Conservation (phyloP, 257 asterid genomes). For the Scutellaria baicalensis region DNA sequence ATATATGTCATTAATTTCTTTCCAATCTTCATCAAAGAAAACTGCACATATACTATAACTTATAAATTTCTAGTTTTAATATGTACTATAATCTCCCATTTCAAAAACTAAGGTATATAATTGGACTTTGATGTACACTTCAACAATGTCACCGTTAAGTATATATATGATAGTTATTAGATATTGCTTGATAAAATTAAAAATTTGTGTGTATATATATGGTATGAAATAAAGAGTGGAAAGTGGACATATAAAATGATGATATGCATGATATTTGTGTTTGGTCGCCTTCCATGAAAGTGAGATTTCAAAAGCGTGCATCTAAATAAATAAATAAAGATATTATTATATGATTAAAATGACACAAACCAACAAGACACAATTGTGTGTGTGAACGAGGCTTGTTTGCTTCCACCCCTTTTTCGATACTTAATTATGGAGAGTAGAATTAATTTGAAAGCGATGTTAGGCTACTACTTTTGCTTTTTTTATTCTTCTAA, state of each 20-base stretch:
- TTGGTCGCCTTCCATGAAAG: background rate
- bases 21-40: too few relatives aligned
- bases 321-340: too few relatives aligned
- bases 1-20: too few relatives aligned
- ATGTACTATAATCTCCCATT: too few relatives aligned
- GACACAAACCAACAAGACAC: background rate
- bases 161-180: background rate
- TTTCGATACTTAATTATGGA: background rate
- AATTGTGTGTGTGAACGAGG: background rate
- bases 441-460: background rate
- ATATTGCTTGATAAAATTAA: background rate
- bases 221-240: background rate
- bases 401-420: too few relatives aligned
- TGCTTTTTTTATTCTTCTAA: background rate
- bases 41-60: too few relatives aligned
- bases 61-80: too few relatives aligned
- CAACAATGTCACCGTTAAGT: background rate
- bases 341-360: too few relatives aligned
- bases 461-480: background rate
- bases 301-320: slow-evolving; percentile 2
- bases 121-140: too few relatives aligned
- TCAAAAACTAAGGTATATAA: too few relatives aligned
- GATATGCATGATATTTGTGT: background rate
- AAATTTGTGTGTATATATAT: too few relatives aligned
- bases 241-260: background rate